Evolutionary conservation across 768 basidiomycete genomes (phyloP).

Genomic region (Tylopilus sp.): DNA sequence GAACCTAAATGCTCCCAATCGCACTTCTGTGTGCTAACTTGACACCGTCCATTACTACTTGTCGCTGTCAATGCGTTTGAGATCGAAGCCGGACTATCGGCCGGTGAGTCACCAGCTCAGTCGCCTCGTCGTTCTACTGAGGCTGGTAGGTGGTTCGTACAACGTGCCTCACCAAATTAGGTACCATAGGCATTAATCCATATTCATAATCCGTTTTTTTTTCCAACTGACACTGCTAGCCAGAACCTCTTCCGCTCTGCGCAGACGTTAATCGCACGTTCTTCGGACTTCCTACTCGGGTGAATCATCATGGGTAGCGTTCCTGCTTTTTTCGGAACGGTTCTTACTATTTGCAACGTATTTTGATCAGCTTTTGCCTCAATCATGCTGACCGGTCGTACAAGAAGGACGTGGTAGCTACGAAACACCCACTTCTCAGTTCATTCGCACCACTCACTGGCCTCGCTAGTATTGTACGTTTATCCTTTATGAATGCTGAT

Average conservation of each 20-base stretch:
- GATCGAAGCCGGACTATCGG: no score
- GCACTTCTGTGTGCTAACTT: no score
- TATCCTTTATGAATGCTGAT: no score
- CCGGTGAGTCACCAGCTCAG: not conserved
- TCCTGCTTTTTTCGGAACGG: not conserved
- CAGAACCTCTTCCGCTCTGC: not conserved
- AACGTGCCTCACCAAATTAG: not conserved
- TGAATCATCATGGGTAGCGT: not conserved
- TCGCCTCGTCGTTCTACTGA: not conserved
- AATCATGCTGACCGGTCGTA: not conserved
- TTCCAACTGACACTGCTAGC: not conserved
- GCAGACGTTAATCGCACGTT: conserved; percentile 4
- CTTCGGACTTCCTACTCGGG: not conserved
- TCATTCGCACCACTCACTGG: not conserved
- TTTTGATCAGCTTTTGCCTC: not conserved
- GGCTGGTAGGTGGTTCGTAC: not conserved
- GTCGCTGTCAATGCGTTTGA: not conserved
- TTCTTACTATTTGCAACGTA: not conserved
- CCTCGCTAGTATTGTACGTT: no score
- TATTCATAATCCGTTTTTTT: not conserved
- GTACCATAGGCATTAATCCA: not conserved
- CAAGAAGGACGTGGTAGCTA: not conserved
- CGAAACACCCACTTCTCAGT: no score
- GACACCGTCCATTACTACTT: no score
- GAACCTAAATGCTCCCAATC: no score